Evolutionary conservation across 331 rosid genomes (phyloP).

Genomic region (Phaseolus coccineus): DNA sequence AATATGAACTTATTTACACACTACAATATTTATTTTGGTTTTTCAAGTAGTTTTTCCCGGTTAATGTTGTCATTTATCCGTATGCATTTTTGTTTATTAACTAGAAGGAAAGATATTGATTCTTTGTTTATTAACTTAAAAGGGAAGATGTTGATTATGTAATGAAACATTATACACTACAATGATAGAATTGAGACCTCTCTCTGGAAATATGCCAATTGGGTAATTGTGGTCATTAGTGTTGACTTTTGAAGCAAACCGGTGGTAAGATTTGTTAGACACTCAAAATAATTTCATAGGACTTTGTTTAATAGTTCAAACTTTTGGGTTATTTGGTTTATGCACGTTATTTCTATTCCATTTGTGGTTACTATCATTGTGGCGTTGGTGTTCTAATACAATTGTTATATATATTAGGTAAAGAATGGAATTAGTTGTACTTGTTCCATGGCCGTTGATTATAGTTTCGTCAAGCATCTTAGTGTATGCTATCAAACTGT

Average conservation of each 20-base stretch:
- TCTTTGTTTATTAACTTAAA: neutral
- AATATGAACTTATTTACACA: neutral
- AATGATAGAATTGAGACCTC: neutral
- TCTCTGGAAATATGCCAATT: neutral
- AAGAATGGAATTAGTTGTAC: neutral
- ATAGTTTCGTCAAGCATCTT: neutral
- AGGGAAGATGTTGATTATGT: neutral
- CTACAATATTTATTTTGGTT: neutral
- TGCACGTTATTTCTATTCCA: conserved; percentile 15
- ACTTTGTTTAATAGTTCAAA: neutral
- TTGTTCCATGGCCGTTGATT: neutral
- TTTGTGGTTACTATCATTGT: neutral
- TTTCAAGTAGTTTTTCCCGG: neutral
- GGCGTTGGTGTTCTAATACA: neutral
- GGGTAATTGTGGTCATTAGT: neutral
- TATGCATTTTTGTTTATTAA: neutral
- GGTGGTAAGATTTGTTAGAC: no score
- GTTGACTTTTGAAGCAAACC: conserved; percentile 1
- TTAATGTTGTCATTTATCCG: neutral
- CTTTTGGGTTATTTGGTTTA: neutral
- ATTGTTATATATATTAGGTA: neutral
- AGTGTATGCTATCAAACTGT: conserved; percentile 22
- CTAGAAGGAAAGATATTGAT: neutral
- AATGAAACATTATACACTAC: neutral
- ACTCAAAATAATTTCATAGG: no score